Base-by-base conservation (phyloP, 2,329 filamentous ascomycete species). In the Lachnellula suecica region DNA sequence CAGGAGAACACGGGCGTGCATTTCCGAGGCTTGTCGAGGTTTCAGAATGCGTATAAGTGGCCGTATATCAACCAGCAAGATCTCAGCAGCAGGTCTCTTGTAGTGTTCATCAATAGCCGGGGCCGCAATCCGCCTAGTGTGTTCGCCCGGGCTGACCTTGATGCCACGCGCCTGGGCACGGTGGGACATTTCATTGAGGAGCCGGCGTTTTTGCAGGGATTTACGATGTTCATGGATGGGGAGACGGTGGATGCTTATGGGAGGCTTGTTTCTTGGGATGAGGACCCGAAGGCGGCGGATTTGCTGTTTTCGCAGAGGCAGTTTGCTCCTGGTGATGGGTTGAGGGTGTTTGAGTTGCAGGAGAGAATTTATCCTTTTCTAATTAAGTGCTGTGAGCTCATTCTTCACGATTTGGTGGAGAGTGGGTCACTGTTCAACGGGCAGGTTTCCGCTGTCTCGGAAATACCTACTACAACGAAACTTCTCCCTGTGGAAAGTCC, bases 41-140 rank as follows among this genome's bases (percentile, higher is more conserved):
- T 66, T 13, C 56, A 49, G 6, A 68, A 72, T 4, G 46, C 65
- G 7, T 80, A 67, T 52, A 63, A 79, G 40, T 82, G 74, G 71
- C 81, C 81, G 0, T 70, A 76, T 37, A 75, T 84, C 62, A 85
- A 84, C 57, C 70, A 78, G 38, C 76, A 84, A 47, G 81, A 84
- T 57, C 67, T 85, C 0, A 47, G 60, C 0, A 61, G 71, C 0
- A 76, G 72, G 43, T 54, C 66, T 0, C 58, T 85, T 9, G 68
- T 72, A 0, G 61, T 84, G 4, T 67, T 84, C 19, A 62, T 85
- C 13, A 79, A 81, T 51, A 63, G 78, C 0, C 72, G 81, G 3
- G 79, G 70, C 4, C 72, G 75, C 0, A 60, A 79, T 48, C 56
- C 60, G 0, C 80, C 80, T 0, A 63, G 68, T 9, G 53, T 60